Percentiles rank a stretch among this genome's conserved stretches.
phyloP scores from a whole-genome alignment of 768 basidiomycete genomes.

The Suillus americanus region DNA sequence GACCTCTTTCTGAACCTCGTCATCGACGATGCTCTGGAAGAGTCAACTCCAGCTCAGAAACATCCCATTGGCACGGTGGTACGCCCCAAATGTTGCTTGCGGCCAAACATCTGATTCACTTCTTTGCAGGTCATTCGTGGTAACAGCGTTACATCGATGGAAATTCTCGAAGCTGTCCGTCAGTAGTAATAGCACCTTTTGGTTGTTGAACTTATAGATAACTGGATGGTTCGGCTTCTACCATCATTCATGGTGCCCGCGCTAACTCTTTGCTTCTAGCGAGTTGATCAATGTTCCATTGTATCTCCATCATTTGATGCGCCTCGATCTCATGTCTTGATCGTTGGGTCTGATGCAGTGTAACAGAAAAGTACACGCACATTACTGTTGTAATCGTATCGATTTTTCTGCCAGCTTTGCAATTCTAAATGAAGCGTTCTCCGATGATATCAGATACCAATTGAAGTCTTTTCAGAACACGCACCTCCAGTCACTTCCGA shows the following conservation, averaged over 20 bases:
- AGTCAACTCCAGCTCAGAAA: slow-evolving; percentile 86
- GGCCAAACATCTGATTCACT: background rate
- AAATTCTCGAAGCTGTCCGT: slow-evolving; percentile 70
- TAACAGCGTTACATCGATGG: slow-evolving; percentile 96
- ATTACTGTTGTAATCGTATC: slow-evolving; percentile 2
- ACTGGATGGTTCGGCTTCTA: slow-evolving; percentile 5
- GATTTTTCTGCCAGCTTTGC: background rate
- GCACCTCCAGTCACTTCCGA: background rate
- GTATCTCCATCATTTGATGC: background rate
- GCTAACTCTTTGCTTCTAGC: background rate
- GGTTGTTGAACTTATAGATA: slow-evolving; percentile 8
- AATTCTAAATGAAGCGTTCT: background rate
- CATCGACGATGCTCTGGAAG: slow-evolving; percentile 93
- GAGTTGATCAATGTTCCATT: background rate
- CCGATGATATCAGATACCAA: background rate
- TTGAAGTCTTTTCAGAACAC: background rate
- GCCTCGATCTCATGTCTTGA: background rate
- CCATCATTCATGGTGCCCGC: background rate
- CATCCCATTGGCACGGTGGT: slow-evolving; percentile 92
- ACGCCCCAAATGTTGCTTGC: slow-evolving; percentile 31
- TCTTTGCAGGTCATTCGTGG: slow-evolving; percentile 84
- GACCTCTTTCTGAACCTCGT: slow-evolving; percentile 99
- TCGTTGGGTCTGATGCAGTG: background rate
- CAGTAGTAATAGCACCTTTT: slow-evolving; percentile 10
- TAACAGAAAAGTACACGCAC: background rate